These are phyloP conservation scores for Boechera divaricarpa DNA, from an alignment of 345 rosid genomes.

Conservation along the genomic window DNA sequence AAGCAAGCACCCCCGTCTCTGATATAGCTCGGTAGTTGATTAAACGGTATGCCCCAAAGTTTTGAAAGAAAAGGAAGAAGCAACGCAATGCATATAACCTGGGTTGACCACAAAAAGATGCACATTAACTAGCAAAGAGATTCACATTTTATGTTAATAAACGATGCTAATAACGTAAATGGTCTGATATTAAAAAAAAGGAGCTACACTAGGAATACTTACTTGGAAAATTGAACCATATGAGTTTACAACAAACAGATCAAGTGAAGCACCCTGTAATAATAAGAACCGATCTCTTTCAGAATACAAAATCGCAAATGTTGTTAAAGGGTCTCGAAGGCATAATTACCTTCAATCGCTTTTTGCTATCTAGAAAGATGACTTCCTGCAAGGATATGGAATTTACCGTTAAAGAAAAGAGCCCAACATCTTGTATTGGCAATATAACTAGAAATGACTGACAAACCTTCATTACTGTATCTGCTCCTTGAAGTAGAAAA, in stretches of 20 bases:
- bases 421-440: constrained; percentile 2
- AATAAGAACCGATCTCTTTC: constrained; percentile 25
- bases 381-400: constrained; percentile 64
- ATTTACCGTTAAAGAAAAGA: constrained; percentile 34
- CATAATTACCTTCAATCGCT: constrained; percentile 63
- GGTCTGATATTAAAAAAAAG: not conserved
- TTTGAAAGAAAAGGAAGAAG: constrained; percentile 92
- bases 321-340: not conserved
- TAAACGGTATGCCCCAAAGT: constrained; percentile 93
- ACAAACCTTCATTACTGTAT: constrained; percentile 82
- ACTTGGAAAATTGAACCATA: constrained; percentile 93
- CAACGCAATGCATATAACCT: constrained; percentile 82
- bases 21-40: constrained; percentile 82
- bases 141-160: not conserved
- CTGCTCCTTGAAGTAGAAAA: constrained; percentile 92
- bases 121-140: constrained; percentile 28
- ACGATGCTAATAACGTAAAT: constrained; percentile 1
- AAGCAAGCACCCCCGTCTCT: constrained; percentile 94
- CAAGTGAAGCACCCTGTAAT: constrained; percentile 83
- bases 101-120: constrained; percentile 36
- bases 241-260: constrained; percentile 89
- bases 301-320: constrained; percentile 9
- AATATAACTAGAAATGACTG: constrained; percentile 28
- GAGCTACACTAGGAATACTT: constrained; percentile 38
- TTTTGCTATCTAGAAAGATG: constrained; percentile 68